Base-by-base conservation (phyloP, 225 moss, liverwort and hornwort genomes). In the Asterella californica region DNA sequence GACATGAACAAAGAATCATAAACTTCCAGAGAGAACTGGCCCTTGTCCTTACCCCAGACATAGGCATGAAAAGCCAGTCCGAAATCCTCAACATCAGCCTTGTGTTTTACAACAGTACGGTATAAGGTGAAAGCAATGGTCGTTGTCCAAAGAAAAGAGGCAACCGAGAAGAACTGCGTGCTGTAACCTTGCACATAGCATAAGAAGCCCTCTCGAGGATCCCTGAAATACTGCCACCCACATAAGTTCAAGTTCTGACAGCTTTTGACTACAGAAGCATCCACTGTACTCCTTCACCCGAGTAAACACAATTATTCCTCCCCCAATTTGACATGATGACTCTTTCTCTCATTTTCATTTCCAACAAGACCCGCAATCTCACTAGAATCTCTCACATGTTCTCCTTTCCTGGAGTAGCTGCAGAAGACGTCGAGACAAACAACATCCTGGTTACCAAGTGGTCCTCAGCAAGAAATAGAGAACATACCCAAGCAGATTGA, bases 141-240 rank as follows among this genome's bases (percentile, higher is more conserved):
- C 1, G 91, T 91, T 25, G 91, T 90, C 91, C 91, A 91, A 29
- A 91, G 78, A 83, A 91, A 91, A 9, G 91, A 91, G 0, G 91
- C 90, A 54, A 91, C 84, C 75, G 88, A 90, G 76, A 91, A 91
- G 78, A 91, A 88, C 72, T 91, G 91, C 30, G 91, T 88, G 70
- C 88, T 90, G 73, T 91, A 91, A 57, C 91, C 91, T 87, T 91
- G 91, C 19, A 88, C 88, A 76, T 90, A 87, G 83, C 91, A 91
- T 10, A 91, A 76, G 76, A 90, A 79, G 37, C 91, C 91, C 77
- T 91, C 90, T 55, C 91, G 90, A 54, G 91, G 91, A 61, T 91
- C 88, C 84, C 91, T 90, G 88, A 50, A 77, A 87, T 54, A 55
- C 82, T 88, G 82, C 76, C 71, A 72, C 37, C 52, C 36, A 81